phyloP scores from a whole-genome alignment of 768 basidiomycete species.

The Mycena capillaripes region DNA sequence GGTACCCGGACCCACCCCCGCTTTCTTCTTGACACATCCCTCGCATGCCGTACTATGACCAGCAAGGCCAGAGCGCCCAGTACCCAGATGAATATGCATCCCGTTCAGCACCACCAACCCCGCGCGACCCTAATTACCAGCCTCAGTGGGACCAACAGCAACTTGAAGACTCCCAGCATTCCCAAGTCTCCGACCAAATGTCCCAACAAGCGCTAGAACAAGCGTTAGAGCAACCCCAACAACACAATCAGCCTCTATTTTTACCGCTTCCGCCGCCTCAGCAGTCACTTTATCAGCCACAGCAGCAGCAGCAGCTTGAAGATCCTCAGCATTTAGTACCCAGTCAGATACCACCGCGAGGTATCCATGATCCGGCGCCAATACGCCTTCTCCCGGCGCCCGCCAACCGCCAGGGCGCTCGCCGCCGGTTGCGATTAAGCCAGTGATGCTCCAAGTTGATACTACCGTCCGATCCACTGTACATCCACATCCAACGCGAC shows the following conservation, averaged over 20 bases:
- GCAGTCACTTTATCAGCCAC: slow-evolving; percentile 18
- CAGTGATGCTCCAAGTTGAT: slow-evolving; percentile 40
- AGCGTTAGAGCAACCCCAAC: slow-evolving; percentile 27
- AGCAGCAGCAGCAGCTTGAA: slow-evolving; percentile 39
- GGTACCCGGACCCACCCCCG: too few species aligned
- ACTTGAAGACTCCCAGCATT: slow-evolving; percentile 38
- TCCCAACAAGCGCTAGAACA: slow-evolving; percentile 25
- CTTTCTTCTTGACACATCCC: too few species aligned
- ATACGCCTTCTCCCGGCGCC: slow-evolving; percentile 49
- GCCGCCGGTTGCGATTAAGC: slow-evolving; percentile 40
- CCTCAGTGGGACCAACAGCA: slow-evolving; percentile 48
- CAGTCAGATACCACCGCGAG: slow-evolving; percentile 40
- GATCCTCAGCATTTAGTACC: slow-evolving; percentile 43
- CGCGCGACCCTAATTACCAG: slow-evolving; percentile 50
- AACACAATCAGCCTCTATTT: slow-evolving; percentile 10
- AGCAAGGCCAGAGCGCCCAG: slow-evolving; percentile 35
- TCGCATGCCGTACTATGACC: slow-evolving; percentile 65
- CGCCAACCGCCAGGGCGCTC: slow-evolving; percentile 39
- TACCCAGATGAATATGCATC: slow-evolving; percentile 56
- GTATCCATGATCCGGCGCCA: slow-evolving; percentile 47
- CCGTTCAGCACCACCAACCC: slow-evolving; percentile 63
- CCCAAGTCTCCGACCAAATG: slow-evolving; percentile 21
- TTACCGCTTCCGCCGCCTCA: slow-evolving; percentile 7
- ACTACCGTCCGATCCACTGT: slow-evolving; percentile 30
- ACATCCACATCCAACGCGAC: slow-evolving; percentile 28